Conservation (phyloP, 306 rosid species). For the Quercus suber region DNA sequence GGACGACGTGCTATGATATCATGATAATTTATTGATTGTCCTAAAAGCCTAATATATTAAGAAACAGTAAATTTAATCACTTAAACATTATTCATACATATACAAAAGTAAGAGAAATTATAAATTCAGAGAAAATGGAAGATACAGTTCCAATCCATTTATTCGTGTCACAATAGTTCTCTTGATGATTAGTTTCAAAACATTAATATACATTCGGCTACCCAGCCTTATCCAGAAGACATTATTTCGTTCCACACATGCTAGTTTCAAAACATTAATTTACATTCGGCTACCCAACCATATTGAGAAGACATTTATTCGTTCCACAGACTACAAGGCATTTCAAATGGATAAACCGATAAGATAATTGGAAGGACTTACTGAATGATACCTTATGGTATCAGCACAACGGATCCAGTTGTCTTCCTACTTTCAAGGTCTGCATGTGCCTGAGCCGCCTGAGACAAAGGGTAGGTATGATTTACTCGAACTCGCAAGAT, state of each 20-base stretch:
- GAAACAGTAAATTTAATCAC: no score
- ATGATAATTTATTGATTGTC: no score
- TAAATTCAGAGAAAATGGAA: not conserved
- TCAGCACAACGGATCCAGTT: conserved; percentile 74
- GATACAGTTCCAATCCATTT: not conserved
- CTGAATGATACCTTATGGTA: conserved; percentile 43
- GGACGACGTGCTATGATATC: no score
- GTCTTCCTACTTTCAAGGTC: conserved; percentile 80
- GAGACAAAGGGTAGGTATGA: conserved; percentile 74
- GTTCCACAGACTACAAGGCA: not conserved
- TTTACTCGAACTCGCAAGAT: conserved; percentile 64
- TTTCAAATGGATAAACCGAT: not conserved
- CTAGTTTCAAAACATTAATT: not conserved
- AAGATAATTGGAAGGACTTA: not conserved
- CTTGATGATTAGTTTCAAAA: not conserved
- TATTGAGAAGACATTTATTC: not conserved
- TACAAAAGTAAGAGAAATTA: not conserved
- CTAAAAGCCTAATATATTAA: no score
- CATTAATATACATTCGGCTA: not conserved
- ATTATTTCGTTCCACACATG: not conserved
- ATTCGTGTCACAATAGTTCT: not conserved
- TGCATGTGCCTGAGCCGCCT: conserved; percentile 75
- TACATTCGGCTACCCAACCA: not conserved
- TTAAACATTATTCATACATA: not conserved
- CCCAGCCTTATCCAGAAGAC: not conserved